Evolutionary conservation across 176 grass and related monocot species (phyloP), one percentile per base, ranked within the genome.

Genomic region (Triticum urartu): DNA sequence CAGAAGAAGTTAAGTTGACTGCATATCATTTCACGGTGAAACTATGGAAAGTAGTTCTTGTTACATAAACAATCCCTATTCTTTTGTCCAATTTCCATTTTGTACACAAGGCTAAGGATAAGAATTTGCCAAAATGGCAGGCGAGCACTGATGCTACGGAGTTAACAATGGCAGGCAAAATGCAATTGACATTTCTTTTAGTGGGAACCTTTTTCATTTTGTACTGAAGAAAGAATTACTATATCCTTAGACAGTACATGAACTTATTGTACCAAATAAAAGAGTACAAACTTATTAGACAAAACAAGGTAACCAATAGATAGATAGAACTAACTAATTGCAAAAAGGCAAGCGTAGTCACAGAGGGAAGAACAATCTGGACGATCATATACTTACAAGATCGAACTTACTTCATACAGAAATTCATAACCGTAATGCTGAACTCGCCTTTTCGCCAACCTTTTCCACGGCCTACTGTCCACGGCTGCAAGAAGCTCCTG

Each of bases 361-460:
- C 2, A 42, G 18, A 50, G 32, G 7, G 32, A 50, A 67, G 22
- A 43, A 83, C 18, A 69, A 21, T 58, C 22, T 35, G 67, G 43
- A 38, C 40, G 47, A 8, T 56, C 56, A 79, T 64, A 76, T 88
- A 84, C 50, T 81, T 91, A 80, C 83, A 86, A 32, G 30, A 60
- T 85, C 39, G 50, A 75, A 92, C 93, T 92, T 94, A 98, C 96
- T 91, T 92, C 88, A 56, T 98, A 98, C 83, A 94, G 56, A 90
- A 98, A 95, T 68, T 98, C 96, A 77, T 94, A 95, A 74, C 96
- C 93, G 67, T 98, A 98, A 92, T 98, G 96, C 75, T 98, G 96
- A 92, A 95, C 96, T 79, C 86, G 88, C 71, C 96, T 89, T 91
- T 98, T 98, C 13, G 96, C 79, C 78, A 95, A 81, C 74, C 74